These are phyloP conservation scores for Calonectria ilicicola DNA, from an alignment of 2,329 filamentous ascomycete genomes.

Conservation along the genomic window DNA sequence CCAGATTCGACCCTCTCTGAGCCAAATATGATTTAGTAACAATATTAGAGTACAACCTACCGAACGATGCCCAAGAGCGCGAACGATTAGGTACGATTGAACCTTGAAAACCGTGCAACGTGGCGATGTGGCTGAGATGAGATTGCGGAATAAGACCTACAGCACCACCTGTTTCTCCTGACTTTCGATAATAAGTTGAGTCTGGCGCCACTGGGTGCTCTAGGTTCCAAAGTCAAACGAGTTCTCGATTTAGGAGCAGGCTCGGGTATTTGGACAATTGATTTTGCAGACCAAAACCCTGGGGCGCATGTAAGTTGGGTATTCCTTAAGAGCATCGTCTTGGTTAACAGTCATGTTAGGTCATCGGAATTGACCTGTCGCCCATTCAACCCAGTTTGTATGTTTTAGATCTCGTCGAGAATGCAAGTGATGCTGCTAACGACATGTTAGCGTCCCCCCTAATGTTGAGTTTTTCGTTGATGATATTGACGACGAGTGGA, in stretches of 20 bases:
- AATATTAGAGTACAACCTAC: background rate
- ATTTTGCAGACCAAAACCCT: slow-evolving; percentile 15
- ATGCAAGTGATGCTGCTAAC: background rate
- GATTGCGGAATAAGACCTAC: background rate
- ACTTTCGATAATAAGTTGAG: slow-evolving; percentile 13
- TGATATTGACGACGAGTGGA: slow-evolving; percentile 35
- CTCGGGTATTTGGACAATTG: slow-evolving; percentile 7
- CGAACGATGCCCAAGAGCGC: slow-evolving; percentile 1
- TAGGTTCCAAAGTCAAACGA: background rate
- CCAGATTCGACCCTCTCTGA: background rate
- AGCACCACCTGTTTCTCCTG: slow-evolving; percentile 6
- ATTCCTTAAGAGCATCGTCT: background rate
- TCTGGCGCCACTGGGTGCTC: background rate
- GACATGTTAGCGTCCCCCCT: background rate
- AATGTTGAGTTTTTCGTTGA: slow-evolving; percentile 35
- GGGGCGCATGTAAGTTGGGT: background rate
- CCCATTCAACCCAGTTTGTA: slow-evolving; percentile 12
- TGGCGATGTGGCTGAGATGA: background rate
- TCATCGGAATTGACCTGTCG: background rate
- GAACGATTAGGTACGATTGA: slow-evolving; percentile 1
- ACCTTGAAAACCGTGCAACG: background rate
- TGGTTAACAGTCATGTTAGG: background rate
- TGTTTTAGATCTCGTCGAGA: background rate
- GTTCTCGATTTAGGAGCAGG: slow-evolving; percentile 13
- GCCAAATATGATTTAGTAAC: background rate